Base-by-base conservation (phyloP, 2,329 filamentous ascomycete genomes). In the Aspergillus udagawae region DNA sequence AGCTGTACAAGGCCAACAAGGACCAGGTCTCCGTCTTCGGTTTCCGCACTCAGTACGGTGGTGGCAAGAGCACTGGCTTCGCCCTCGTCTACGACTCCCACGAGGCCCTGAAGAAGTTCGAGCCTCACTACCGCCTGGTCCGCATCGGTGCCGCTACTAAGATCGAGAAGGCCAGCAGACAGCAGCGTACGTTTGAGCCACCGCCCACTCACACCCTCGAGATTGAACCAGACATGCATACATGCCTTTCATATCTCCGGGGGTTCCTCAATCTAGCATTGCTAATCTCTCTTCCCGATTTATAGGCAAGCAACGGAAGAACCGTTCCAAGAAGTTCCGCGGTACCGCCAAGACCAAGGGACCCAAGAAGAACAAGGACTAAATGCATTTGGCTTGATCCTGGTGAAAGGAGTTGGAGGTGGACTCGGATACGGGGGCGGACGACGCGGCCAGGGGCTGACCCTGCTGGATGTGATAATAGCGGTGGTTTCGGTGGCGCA, bases 221-320 rank as follows among this genome's bases (percentile, higher is more conserved):
- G 32, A 38, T 38, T 38, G 21, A 9, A 45, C 23, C 8, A 21
- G 41, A 44, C n/a, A 21, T 21, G 5, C 20, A 21, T 27, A 17
- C 6, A 23, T 47, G 10, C 12, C 20, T 9, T 47, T 3, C 44
- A 47, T 47, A 14, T 21, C 20, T 25, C 21, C 5, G 4, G 44
- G 21, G 44, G 44, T 2, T 47, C 6, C 9, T 12, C 20, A 47
- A 8, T 27, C 27, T 29, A 49, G 52, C 47, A 49, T 52, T n/a
- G 55, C 41, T 29, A 45, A 14, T 35, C 49, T 21, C 32, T 44
- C 29, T 47, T 51, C 53, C 41, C 47, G 29, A 45, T 59, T 59
- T 70, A 84, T 82, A 97, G 93, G 93, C 89, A 99, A 99, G 87
- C 94, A 97, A 85, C 90, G 94, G 85, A 99, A 99, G 91, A 99